These are phyloP conservation scores for Phytopythium mirpurense DNA, from an alignment of 352 stramenopile species.

Conservation along the genomic window DNA sequence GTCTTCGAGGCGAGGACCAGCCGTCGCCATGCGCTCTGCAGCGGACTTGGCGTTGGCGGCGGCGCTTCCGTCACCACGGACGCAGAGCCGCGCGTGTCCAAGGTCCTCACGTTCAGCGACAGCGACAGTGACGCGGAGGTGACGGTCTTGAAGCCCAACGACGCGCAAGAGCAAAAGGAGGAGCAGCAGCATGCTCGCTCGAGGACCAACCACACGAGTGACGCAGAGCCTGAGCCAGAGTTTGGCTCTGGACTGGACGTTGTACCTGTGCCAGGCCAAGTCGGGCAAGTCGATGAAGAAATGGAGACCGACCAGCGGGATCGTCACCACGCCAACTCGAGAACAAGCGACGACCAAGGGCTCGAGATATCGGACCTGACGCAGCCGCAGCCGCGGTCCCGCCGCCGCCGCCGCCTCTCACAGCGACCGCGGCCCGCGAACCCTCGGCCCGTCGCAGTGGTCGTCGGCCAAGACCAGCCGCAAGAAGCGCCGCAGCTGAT, in stretches of 20 bases:
- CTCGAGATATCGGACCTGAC: constrained; percentile 7
- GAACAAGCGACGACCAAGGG: not conserved
- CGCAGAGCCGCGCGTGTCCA: constrained; percentile 25
- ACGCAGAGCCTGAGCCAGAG: constrained; percentile 5
- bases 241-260: not conserved
- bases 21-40: constrained; percentile 5
- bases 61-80: constrained; percentile 17
- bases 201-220: not conserved
- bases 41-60: constrained; percentile 7
- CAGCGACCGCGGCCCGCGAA: not conserved
- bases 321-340: not conserved
- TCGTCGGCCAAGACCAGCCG: not conserved
- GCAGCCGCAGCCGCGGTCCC: constrained; percentile 2
- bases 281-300: not conserved
- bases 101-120: constrained; percentile 38
- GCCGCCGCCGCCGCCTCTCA: constrained; percentile 1
- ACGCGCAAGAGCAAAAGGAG: not conserved
- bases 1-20: too few relatives aligned
- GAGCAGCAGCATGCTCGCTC: not conserved
- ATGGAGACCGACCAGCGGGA: not conserved
- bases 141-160: not conserved
- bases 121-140: constrained; percentile 13
- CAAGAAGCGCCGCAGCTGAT: constrained; percentile 14
- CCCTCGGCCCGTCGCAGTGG: not conserved
- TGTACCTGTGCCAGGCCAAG: not conserved